Evolutionary conservation across 768 basidiomycete species (phyloP).

Genomic region (Inosperma sp.): DNA sequence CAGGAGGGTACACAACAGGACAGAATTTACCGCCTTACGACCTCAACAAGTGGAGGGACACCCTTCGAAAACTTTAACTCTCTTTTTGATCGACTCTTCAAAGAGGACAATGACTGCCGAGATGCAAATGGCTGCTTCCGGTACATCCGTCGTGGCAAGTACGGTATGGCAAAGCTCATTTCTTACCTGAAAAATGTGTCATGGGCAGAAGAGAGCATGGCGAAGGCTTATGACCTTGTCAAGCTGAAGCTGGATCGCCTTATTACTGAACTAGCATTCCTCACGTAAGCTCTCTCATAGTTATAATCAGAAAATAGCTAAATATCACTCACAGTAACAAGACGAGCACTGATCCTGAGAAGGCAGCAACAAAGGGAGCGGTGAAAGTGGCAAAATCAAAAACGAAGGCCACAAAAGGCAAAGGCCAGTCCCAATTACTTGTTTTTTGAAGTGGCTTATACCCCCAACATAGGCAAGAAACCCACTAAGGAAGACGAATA

Average conservation of each 20-base stretch:
- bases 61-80: not conserved
- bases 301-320: not conserved
- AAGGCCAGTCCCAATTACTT: too few species aligned
- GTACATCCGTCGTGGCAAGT: not conserved
- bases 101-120: constrained; percentile 1
- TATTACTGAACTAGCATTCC: not conserved
- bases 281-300: not conserved
- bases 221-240: not conserved
- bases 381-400: too few species aligned
- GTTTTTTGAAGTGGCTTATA: not conserved
- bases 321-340: not conserved
- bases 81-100: not conserved
- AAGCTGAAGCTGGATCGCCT: not conserved
- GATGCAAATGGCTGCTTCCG: not conserved
- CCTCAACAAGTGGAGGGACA: not conserved
- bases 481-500: not conserved
- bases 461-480: not conserved
- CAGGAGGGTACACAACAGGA: not conserved
- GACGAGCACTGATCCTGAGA: not conserved
- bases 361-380: too few species aligned
- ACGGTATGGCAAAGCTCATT: not conserved
- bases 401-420: too few species aligned
- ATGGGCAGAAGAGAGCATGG: not conserved
- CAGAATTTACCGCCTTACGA: not conserved
- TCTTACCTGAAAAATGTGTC: not conserved